Evolutionary conservation across 106 monocot genomes (phyloP).

Genomic region (Dendrobium officinale): DNA sequence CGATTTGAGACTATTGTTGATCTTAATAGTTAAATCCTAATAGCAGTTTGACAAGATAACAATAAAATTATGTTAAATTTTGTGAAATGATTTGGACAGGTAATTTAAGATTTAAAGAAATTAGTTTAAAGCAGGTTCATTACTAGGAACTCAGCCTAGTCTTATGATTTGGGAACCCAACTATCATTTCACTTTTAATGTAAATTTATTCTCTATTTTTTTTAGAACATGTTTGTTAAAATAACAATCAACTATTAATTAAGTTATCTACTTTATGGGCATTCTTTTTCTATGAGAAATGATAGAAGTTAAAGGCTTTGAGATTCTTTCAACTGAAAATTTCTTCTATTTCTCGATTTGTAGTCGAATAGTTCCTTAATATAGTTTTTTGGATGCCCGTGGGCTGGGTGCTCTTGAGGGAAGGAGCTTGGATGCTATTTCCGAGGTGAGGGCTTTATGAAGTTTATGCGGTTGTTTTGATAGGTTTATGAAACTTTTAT

Average conservation of each 20-base stretch:
- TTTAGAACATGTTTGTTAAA: background rate
- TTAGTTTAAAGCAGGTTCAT: too few relatives aligned
- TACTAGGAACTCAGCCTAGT: too few relatives aligned
- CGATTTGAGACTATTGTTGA: too few relatives aligned
- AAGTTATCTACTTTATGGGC: background rate
- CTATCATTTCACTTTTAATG: too few relatives aligned
- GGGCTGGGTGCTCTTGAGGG: conserved; percentile 80
- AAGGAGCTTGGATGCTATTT: conserved; percentile 46
- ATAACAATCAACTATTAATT: background rate
- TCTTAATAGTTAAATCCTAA: too few relatives aligned
- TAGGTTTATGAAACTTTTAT: background rate
- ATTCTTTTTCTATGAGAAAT: background rate
- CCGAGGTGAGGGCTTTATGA: conserved; percentile 37
- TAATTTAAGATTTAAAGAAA: too few relatives aligned
- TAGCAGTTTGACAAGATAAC: too few relatives aligned
- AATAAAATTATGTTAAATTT: too few relatives aligned
- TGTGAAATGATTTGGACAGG: too few relatives aligned
- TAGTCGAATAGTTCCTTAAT: conserved; percentile 78
- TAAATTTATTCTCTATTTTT: too few relatives aligned
- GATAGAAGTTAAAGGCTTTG: background rate
- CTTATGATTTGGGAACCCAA: too few relatives aligned
- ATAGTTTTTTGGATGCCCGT: conserved; percentile 90
- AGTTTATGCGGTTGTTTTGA: background rate
- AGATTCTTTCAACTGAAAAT: background rate
- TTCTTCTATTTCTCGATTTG: conserved; percentile 7